Evolutionary conservation across 2,329 filamentous ascomycete genomes (phyloP).

Genomic region (Bipolaris zeicola): DNA sequence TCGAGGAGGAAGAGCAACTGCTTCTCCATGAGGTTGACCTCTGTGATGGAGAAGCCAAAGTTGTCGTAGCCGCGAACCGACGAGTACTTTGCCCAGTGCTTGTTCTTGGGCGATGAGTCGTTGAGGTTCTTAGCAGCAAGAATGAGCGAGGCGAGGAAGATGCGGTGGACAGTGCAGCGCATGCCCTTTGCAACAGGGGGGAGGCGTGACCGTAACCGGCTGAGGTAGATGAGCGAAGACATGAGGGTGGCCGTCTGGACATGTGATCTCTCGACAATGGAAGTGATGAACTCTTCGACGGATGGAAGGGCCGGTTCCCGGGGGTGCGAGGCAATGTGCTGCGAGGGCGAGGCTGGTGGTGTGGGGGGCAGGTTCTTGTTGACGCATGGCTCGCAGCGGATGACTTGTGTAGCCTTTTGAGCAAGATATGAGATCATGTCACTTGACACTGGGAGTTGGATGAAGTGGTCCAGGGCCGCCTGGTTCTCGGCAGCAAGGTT

Average conservation of each 20-base stretch:
- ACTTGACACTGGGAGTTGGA: conserved; percentile 74
- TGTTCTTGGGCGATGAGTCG: conserved; percentile 99
- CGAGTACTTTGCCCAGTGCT: conserved; percentile 98
- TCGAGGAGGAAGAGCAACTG: conserved; percentile 93
- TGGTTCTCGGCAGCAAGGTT: conserved; percentile 63
- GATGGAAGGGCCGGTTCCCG: conserved; percentile 68
- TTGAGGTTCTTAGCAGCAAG: conserved; percentile 95
- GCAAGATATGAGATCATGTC: conserved; percentile 82
- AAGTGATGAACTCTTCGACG: conserved; percentile 88
- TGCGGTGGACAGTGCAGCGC: conserved; percentile 94
- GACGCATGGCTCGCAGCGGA: conserved; percentile 70
- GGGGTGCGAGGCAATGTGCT: conserved; percentile 55
- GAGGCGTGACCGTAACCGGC: conserved; percentile 79
- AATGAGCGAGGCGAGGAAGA: conserved; percentile 89
- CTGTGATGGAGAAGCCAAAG: conserved; percentile 91
- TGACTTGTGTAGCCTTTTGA: conserved; percentile 74
- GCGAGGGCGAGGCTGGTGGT: conserved; percentile 64
- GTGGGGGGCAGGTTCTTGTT: conserved; percentile 61
- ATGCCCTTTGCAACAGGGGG: conserved; percentile 96
- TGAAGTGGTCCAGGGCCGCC: conserved; percentile 77
- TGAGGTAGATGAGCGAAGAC: conserved; percentile 94
- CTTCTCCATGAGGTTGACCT: conserved; percentile 99
- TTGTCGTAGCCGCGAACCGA: conserved; percentile 71
- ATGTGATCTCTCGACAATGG: conserved; percentile 88
- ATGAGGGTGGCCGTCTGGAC: conserved; percentile 97